These are phyloP conservation scores for Sclerotinia minor DNA, from an alignment of 2,329 filamentous ascomycete species.

Conservation along the genomic window DNA sequence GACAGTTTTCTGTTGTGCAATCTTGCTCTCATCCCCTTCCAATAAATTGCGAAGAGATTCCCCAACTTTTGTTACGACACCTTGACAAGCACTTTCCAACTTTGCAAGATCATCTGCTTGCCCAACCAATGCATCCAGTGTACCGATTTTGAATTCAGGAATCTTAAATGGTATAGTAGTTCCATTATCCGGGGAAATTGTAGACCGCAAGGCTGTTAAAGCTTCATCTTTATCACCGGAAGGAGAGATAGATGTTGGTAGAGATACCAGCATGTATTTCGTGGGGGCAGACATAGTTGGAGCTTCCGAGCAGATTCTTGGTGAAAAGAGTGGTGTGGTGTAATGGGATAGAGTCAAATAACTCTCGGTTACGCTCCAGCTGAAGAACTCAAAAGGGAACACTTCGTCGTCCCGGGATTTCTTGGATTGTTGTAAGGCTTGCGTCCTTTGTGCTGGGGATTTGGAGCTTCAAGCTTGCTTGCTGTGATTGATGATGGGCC, in stretches of 20 bases:
- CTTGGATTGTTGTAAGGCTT: conserved; percentile 11
- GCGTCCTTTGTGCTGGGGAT: conserved; percentile 7
- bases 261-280: conserved; percentile 85
- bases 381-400: background rate
- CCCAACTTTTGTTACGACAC: conserved; percentile 78
- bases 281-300: conserved; percentile 38
- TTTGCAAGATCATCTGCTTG: conserved; percentile 94
- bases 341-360: background rate
- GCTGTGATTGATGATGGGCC: conserved; percentile 24
- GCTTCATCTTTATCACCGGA: conserved; percentile 80
- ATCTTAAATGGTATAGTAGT: conserved; percentile 75
- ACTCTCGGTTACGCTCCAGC: background rate
- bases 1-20: conserved; percentile 78
- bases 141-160: conserved; percentile 97
- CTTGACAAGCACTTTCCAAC: conserved; percentile 76
- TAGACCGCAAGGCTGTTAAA: conserved; percentile 70
- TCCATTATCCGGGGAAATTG: conserved; percentile 72
- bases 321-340: background rate
- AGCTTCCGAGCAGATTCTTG: conserved; percentile 12
- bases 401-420: background rate
- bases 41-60: conserved; percentile 41
- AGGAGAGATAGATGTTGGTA: conserved; percentile 84
- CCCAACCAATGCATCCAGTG: conserved; percentile 89
- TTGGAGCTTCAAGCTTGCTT: conserved; percentile 28
- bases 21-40: conserved; percentile 45